These are phyloP conservation scores for barley (Hordeum vulgare) DNA, from an alignment of 176 grass and related monocot species.

Conservation along the genomic window DNA sequence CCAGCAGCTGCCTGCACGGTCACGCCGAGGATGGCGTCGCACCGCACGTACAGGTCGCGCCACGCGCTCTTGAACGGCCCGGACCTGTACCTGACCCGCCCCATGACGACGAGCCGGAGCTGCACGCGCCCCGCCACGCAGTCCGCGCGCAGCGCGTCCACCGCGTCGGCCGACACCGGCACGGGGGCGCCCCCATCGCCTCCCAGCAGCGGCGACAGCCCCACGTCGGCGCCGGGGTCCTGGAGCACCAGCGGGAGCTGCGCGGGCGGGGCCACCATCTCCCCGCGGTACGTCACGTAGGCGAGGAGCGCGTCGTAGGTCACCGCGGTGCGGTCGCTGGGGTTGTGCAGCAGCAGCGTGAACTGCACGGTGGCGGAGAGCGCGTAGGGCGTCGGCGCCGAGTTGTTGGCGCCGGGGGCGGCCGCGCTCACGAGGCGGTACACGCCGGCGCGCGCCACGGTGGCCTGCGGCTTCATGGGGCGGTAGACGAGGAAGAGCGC, in stretches of 20 bases:
- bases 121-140: slow-evolving; percentile 38
- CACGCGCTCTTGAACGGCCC: slow-evolving; percentile 50
- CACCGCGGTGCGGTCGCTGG: slow-evolving; percentile 43
- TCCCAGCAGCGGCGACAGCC: slow-evolving; percentile 41
- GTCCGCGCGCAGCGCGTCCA: slow-evolving; percentile 40
- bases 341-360: slow-evolving; percentile 71
- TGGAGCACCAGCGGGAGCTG: slow-evolving; percentile 38
- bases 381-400: background rate
- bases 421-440: slow-evolving; percentile 20
- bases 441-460: slow-evolving; percentile 34
- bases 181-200: slow-evolving; percentile 23
- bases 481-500: slow-evolving; percentile 54
- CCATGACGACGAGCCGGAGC: slow-evolving; percentile 56
- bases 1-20: slow-evolving; percentile 8
- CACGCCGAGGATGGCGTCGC: slow-evolving; percentile 39
- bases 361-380: slow-evolving; percentile 31
- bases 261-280: slow-evolving; percentile 40
- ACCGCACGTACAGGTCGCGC: slow-evolving; percentile 58
- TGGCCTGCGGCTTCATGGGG: slow-evolving; percentile 49
- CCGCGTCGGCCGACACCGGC: slow-evolving; percentile 45
- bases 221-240: slow-evolving; percentile 38
- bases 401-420: background rate
- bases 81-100: slow-evolving; percentile 49
- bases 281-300: slow-evolving; percentile 49
- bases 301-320: slow-evolving; percentile 45